Base-by-base conservation (phyloP, 108 stramenopile genomes). In the Discostella stelligeroides region DNA sequence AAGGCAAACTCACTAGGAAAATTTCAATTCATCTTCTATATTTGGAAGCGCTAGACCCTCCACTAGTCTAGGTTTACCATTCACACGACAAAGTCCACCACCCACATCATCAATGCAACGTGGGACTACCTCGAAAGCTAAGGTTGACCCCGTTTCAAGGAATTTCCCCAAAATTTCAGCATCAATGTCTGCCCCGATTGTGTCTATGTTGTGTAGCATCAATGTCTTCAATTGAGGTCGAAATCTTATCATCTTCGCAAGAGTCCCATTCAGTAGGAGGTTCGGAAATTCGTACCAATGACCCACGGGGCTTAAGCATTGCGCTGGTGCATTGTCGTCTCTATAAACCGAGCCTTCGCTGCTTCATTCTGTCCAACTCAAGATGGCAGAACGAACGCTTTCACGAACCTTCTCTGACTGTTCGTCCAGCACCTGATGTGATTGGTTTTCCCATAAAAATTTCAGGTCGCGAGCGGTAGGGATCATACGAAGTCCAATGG, bases 201-300 rank as follows among this genome's bases (percentile, higher is more conserved):
- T 86, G 58, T 86, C 86, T 29, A 86, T 86, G 49, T 86, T 86
- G 56, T 86, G 86, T 21, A 86, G 51, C 86, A 86, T 86, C 45
- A 86, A 72, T 29, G 81, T 84, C 37, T 82, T 68, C 13, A 86
- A 51, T 60, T 84, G 86, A 7, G 86, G 86, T 8, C 83, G 81
- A 21, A 82, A 73, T 46, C 48, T 24, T n/a, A 86, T 42, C 70
- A 86, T 73, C 38, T 53, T 61, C 1, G 66, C 57, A 37, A 86
- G 61, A 12, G 86, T 86, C 15, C 86, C 83, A 57, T 82, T 86
- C 46, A 82, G 59, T 12, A 86, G 49, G 13, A 86, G 66, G 40
- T 86, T 86, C 0, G 86, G 86, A 50, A 86, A 37, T 60, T 86
- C 86, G 41, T 76, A 86, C 66, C 71, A 86, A 63, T 86, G 86